Base-by-base conservation (phyloP, 2,329 filamentous ascomycete species). In the Botrytis fabae region DNA sequence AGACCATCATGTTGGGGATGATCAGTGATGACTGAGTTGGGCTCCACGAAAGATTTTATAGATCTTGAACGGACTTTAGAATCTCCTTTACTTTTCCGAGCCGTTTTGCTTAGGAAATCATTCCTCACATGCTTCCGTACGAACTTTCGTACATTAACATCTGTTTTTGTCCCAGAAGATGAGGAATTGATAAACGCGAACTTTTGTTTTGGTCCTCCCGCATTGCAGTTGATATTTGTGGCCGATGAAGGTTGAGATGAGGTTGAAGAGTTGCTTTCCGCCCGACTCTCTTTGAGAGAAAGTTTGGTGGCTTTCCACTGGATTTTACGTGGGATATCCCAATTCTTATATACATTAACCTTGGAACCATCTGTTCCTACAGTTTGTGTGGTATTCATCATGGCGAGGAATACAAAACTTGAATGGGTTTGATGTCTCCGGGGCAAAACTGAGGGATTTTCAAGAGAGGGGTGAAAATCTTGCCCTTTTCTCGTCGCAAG, bases 51-150 rank as follows among this genome's bases (percentile, higher is more conserved):
- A 12, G 25, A 8, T 42, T 28, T 42, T 42, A 18, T 57, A 32
- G 60, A 35, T 35, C 40, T 54, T 22, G 61, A 64, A n/a, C 60
- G 35, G 61, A 51, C n/a, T 44, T 71, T 64, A 12, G 46, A 20
- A 61, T 16, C 16, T n/a, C 64, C 20, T 69, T 61, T 72, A 20
- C 46, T 69, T 65, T 44, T 40, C 40, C 60, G 42, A 38, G 16
- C 42, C 14, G 61, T 14, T 51, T 73, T 74, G 28, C 76, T 71
- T 20, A 75, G 42, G 46, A 70, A 73, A 10, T 76, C 76, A 28
- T 75, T 76, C 66, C 75, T 75, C 42, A 77, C 74, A 74, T 78
- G 77, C 18, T 38, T 75, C 12, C 76, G 66, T 12, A 77, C 73
- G 8, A 75, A 51, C 69, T 74, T 75, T n/a, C 74, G 61, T 38